Base-by-base conservation (phyloP, 78 protist genomes). In the Capsaspora owczarzaki region DNA sequence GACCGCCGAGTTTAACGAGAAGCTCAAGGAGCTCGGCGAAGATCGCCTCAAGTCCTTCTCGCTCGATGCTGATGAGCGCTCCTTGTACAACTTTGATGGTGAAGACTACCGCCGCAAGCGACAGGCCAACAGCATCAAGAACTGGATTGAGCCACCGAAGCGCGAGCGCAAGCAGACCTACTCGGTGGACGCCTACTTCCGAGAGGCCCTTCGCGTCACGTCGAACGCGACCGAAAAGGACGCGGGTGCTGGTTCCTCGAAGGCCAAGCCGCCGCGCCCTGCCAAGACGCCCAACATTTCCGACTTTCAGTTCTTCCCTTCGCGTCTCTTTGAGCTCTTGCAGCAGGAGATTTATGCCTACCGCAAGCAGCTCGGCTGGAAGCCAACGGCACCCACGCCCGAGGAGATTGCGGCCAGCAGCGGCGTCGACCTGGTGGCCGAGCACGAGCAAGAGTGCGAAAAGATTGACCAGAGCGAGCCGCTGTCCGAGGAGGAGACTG, bases 11-110 rank as follows among this genome's bases (percentile, higher is more conserved):
- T 76, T 91, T 56, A 20, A 56, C 10, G 72, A 66, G 16, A 51
- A 84, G 41, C 63, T 87, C 43, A 49, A 81, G n/a, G 33, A 2
- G 29, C 40, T 10, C 20, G 74, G 75, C 46, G 35, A 19, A 35
- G 16, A 35, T 2, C 23, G 43, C 29, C 78, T 82, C 56, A 14
- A 53, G 53, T 1, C n/a, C 37, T 84, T 93, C 78, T 46, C 84
- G 16, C 61, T 71, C 53, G 90, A 82, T 56, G 87, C 85, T 25
- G 80, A 53, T 29, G 88, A 77, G 38, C 3, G 3, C 49, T 19
- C 80, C 41, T 71, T 94, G 80, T 93, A 95, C 79, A 82, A 86
- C 47, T 93, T 93, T 71, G 93, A 93, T n/a, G 96, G 98, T 49
- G 85, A 88, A 12, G 87, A 92, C 63, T 93, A 82, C 80, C 56